Percentiles rank a stretch among this genome's conserved stretches.
Evolutionary conservation across 768 basidiomycete species (phyloP).

Genomic region (Tricholoma sp.): DNA sequence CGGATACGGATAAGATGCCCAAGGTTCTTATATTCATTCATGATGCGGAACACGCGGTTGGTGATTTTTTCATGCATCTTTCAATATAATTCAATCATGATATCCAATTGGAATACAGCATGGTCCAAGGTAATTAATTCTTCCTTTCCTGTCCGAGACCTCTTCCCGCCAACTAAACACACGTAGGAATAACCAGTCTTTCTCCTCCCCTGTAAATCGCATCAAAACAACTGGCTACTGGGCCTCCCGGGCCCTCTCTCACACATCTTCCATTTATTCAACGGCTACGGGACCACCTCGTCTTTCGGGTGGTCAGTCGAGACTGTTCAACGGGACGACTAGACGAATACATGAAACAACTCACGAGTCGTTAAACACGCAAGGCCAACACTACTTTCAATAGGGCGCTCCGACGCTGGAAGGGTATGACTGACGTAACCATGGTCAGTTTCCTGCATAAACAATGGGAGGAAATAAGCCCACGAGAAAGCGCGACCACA

Average conservation of each 20-base stretch:
- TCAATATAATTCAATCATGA: background rate
- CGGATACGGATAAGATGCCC: slow-evolving; percentile 74
- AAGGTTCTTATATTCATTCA: slow-evolving; percentile 70
- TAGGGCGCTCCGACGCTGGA: too few species aligned
- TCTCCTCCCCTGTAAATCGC: slow-evolving; percentile 84
- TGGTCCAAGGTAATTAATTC: slow-evolving; percentile 41
- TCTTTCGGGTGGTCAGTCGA: slow-evolving; percentile 61
- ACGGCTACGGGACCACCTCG: slow-evolving; percentile 47
- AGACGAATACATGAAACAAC: too few species aligned
- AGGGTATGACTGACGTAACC: too few species aligned
- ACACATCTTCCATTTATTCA: slow-evolving; percentile 34
- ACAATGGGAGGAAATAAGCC: too few species aligned
- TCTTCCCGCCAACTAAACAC: slow-evolving; percentile 21
- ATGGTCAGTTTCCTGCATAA: too few species aligned
- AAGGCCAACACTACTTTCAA: too few species aligned
- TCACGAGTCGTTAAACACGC: too few species aligned
- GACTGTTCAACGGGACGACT: too few species aligned
- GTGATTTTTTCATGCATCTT: slow-evolving; percentile 2
- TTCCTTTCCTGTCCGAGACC: slow-evolving; percentile 3
- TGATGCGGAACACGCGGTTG: slow-evolving; percentile 72
- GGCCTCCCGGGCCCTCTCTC: slow-evolving; percentile 64
- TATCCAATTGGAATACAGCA: slow-evolving; percentile 18
- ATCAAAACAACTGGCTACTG: slow-evolving; percentile 86
- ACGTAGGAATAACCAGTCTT: slow-evolving; percentile 71
- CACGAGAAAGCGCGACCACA: background rate